These are phyloP conservation scores for Xylariaceae sp. DNA, from an alignment of 2,329 filamentous ascomycete species.

Conservation along the genomic window DNA sequence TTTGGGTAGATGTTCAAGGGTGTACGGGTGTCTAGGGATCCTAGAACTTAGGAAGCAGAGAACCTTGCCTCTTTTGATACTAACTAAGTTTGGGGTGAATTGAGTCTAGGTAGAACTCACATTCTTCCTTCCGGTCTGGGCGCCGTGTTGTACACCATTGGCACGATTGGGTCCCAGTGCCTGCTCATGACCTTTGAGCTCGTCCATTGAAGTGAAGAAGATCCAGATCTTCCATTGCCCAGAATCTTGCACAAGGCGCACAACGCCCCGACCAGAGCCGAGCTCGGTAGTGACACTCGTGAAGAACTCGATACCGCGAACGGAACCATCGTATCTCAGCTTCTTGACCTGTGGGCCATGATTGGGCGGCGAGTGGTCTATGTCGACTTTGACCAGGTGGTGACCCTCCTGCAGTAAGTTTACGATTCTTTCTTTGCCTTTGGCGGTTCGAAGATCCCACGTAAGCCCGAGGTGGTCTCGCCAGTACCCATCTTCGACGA, in stretches of 20 bases:
- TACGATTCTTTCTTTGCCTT: slow-evolving; percentile 51
- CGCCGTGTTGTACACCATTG: slow-evolving; percentile 57
- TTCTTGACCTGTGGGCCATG: slow-evolving; percentile 48
- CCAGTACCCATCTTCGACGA: slow-evolving; percentile 61
- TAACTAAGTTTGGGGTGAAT: too few relatives aligned
- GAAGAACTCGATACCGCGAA: slow-evolving; percentile 58
- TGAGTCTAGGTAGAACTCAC: slow-evolving; percentile 8
- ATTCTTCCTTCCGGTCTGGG: slow-evolving; percentile 54
- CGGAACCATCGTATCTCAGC: slow-evolving; percentile 53
- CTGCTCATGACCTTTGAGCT: slow-evolving; percentile 55
- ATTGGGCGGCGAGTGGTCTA: slow-evolving; percentile 49
- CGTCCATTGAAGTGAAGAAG: slow-evolving; percentile 57
- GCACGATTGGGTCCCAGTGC: slow-evolving; percentile 48
- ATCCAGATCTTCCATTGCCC: slow-evolving; percentile 58
- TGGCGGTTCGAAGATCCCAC: slow-evolving; percentile 63
- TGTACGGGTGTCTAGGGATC: background rate
- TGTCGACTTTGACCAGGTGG: slow-evolving; percentile 45
- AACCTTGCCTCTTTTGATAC: background rate
- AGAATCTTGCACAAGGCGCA: slow-evolving; percentile 50
- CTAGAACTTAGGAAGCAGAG: background rate
- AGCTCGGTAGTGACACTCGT: slow-evolving; percentile 53
- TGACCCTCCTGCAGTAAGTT: slow-evolving; percentile 42
- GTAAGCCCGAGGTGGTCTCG: slow-evolving; percentile 63
- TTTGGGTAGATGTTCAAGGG: background rate
- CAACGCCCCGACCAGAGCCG: slow-evolving; percentile 58